phyloP scores from a whole-genome alignment of 2,329 filamentous ascomycete species.

The Fusarium longipes region DNA sequence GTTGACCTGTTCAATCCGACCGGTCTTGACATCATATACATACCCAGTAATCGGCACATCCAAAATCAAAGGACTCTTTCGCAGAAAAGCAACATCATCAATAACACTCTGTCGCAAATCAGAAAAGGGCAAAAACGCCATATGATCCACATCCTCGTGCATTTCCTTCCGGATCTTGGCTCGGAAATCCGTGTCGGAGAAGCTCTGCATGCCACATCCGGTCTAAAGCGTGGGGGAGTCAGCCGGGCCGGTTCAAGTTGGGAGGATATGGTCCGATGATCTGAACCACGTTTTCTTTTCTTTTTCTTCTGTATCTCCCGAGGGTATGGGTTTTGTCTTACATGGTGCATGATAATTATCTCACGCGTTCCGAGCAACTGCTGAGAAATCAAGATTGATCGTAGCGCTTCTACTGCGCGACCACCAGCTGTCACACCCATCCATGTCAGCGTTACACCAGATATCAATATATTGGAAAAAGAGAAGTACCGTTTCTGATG shows the following conservation, averaged over 20 bases:
- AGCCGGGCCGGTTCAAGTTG: constrained; percentile 36
- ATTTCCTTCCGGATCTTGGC: constrained; percentile 69
- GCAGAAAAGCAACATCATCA: constrained; percentile 74
- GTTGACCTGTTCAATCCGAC: constrained; percentile 58
- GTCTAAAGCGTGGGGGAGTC: constrained; percentile 47
- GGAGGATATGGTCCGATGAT: not conserved
- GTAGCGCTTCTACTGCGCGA: constrained; percentile 74
- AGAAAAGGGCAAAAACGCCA: constrained; percentile 75
- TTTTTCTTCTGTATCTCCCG: not conserved
- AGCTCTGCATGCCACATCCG: constrained; percentile 71
- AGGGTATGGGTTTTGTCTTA: constrained; percentile 35
- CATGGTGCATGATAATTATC: constrained; percentile 78
- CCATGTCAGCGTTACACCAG: not conserved
- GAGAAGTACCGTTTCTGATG: constrained; percentile 72
- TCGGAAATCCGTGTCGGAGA: constrained; percentile 68
- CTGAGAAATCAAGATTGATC: constrained; percentile 81
- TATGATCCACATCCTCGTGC: constrained; percentile 59
- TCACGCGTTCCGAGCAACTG: constrained; percentile 82
- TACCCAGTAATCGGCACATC: constrained; percentile 75
- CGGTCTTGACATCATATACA: constrained; percentile 82
- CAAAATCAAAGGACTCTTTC: constrained; percentile 68
- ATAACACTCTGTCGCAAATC: constrained; percentile 72
- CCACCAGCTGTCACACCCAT: constrained; percentile 60
- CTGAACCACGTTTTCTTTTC: not conserved
- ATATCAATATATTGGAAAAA: not conserved